Conservation (phyloP, 2,329 filamentous ascomycete species). For the Chrysoporthe deuterocubensis region DNA sequence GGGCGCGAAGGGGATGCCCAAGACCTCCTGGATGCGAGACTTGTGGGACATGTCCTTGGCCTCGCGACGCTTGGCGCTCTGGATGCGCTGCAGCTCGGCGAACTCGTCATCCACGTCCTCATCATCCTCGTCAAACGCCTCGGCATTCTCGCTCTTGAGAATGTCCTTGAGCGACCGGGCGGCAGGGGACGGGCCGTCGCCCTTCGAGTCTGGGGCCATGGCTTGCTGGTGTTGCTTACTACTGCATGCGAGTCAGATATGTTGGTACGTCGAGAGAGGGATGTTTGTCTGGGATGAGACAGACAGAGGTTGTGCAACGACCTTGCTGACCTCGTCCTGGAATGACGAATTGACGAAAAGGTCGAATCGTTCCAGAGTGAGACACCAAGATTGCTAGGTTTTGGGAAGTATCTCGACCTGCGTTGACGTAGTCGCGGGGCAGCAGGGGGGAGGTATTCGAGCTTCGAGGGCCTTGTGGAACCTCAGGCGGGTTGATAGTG, state of each 20-base stretch:
- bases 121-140: slow-evolving; percentile 36
- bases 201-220: slow-evolving; percentile 23
- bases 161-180: slow-evolving; percentile 18
- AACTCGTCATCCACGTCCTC: slow-evolving; percentile 39
- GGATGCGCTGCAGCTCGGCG: slow-evolving; percentile 42
- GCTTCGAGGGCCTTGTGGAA: slow-evolving; percentile 21
- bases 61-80: slow-evolving; percentile 45
- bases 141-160: slow-evolving; percentile 26
- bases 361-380: slow-evolving; percentile 4
- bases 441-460: slow-evolving; percentile 21
- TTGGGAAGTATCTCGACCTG: slow-evolving; percentile 25
- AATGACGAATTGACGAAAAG: slow-evolving; percentile 9
- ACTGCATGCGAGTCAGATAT: slow-evolving; percentile 17
- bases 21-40: slow-evolving; percentile 47
- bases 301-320: slow-evolving; percentile 17
- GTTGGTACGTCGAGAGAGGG: not conserved
- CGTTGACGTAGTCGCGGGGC: slow-evolving; percentile 20
- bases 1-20: slow-evolving; percentile 66
- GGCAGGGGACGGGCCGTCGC: slow-evolving; percentile 3
- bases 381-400: slow-evolving; percentile 10
- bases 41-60: slow-evolving; percentile 37
- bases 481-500: slow-evolving; percentile 23
- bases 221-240: slow-evolving; percentile 13
- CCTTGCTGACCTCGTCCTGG: not conserved
- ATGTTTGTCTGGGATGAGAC: slow-evolving; percentile 14